Conservation (phyloP, 1,284 basidiomycete species). For the Wallemia mellicola region DNA sequence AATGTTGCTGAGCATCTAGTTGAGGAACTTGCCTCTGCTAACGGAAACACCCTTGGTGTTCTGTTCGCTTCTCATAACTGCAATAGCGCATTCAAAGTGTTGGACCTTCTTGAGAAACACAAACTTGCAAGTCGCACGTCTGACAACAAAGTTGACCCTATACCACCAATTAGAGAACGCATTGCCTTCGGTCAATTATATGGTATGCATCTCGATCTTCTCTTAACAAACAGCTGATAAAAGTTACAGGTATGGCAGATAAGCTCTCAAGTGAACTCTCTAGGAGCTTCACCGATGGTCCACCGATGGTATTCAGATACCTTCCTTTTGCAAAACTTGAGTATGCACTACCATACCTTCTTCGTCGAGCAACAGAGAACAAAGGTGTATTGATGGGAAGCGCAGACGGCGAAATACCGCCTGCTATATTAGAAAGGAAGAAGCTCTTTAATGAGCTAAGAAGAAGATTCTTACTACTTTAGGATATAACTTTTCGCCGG, state of each 20-base stretch:
- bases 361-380: neutral
- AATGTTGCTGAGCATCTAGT: constrained; percentile 13
- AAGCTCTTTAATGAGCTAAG: neutral
- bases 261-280: constrained; percentile 9
- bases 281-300: constrained; percentile 4
- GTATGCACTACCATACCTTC: neutral
- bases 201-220: constrained; percentile 5
- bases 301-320: neutral
- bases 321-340: neutral
- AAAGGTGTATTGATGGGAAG: neutral
- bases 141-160: constrained; percentile 5
- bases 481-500: neutral
- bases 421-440: neutral
- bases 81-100: constrained; percentile 7
- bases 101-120: constrained; percentile 5
- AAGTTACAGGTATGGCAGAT: constrained; percentile 11
- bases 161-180: constrained; percentile 7
- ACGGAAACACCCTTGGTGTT: constrained; percentile 2
- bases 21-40: constrained; percentile 9
- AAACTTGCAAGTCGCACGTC: constrained; percentile 5
- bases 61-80: constrained; percentile 10
- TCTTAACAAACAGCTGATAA: neutral
- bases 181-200: constrained; percentile 10
- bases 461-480: neutral
- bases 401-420: neutral